These are phyloP conservation scores for Geotrichum citri-aurantii DNA, from an alignment of 1,139 yeast species.

Conservation along the genomic window DNA sequence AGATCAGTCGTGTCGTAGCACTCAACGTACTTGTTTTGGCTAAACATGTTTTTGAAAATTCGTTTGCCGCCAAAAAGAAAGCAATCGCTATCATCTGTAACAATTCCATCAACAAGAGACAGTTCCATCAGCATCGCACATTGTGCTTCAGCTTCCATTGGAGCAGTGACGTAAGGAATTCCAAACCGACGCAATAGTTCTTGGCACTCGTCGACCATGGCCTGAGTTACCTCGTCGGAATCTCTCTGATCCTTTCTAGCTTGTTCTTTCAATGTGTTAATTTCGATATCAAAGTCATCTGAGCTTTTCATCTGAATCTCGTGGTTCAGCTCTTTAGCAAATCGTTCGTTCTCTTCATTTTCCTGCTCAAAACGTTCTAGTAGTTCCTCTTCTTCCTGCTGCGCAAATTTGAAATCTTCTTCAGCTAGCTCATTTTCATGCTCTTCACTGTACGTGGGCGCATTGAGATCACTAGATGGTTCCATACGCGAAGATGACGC, in stretches of 20 bases:
- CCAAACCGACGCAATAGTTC: conserved; percentile 82
- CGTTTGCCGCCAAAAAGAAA: conserved; percentile 85
- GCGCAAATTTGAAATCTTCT: conserved; percentile 46
- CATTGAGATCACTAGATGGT: background rate
- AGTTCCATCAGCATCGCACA: conserved; percentile 71
- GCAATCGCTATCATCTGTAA: conserved; percentile 97
- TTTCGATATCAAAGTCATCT: conserved; percentile 46
- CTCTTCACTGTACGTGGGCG: conserved; percentile 16
- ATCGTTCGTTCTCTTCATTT: conserved; percentile 62
- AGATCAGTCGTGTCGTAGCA: conserved; percentile 63
- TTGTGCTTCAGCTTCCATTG: conserved; percentile 98
- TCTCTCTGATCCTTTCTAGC: conserved; percentile 70
- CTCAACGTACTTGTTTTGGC: conserved; percentile 84
- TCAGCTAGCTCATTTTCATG: conserved; percentile 29
- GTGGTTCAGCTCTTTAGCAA: conserved; percentile 37
- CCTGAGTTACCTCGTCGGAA: conserved; percentile 82
- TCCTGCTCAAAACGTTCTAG: conserved; percentile 60
- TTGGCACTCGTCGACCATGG: conserved; percentile 87
- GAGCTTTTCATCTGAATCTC: conserved; percentile 13
- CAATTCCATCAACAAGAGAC: conserved; percentile 84
- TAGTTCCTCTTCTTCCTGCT: conserved; percentile 67
- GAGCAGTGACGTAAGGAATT: conserved; percentile 89
- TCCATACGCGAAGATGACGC: background rate
- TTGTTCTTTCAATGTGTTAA: conserved; percentile 48
- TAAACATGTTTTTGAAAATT: conserved; percentile 85